These are phyloP conservation scores for Leccinum disarticulatum DNA, from an alignment of 768 basidiomycete species.

Conservation along the genomic window DNA sequence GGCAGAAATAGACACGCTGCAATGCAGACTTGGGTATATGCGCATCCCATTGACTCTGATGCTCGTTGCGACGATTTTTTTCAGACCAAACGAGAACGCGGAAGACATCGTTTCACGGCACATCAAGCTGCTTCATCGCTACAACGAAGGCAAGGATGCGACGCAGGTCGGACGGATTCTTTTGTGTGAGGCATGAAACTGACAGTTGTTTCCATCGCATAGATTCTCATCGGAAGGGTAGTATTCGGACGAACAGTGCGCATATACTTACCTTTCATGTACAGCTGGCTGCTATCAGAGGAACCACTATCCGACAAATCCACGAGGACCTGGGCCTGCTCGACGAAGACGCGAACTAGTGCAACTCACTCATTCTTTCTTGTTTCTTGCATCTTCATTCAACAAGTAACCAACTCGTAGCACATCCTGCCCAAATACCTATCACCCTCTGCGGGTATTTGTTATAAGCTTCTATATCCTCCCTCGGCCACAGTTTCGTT, in stretches of 20 bases:
- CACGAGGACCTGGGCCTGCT: conserved; percentile 70
- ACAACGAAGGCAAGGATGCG: conserved; percentile 84
- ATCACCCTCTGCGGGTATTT: conserved; percentile 17
- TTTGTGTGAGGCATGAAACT: neutral
- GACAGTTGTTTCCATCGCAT: conserved; percentile 3
- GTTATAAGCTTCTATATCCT: conserved; percentile 4
- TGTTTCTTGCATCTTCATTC: conserved; percentile 17
- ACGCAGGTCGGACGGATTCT: conserved; percentile 52
- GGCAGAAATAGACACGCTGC: conserved; percentile 47
- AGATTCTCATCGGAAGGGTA: conserved; percentile 83
- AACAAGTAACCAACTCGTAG: conserved; percentile 34
- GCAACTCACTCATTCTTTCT: neutral
- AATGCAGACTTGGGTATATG: conserved; percentile 46
- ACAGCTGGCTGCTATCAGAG: conserved; percentile 70
- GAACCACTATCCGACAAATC: conserved; percentile 70
- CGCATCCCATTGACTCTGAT: neutral
- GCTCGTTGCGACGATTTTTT: neutral
- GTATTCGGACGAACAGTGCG: conserved; percentile 2
- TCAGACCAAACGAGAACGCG: conserved; percentile 46
- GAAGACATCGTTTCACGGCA: conserved; percentile 62
- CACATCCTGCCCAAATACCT: conserved; percentile 32
- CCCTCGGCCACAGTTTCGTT: conserved; percentile 52
- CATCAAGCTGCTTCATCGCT: conserved; percentile 69
- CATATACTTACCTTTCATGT: conserved; percentile 15
- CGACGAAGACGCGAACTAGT: conserved; percentile 49